phyloP scores from a whole-genome alignment of 1,139 yeast species.

The Lodderomyces jiufengensis region DNA sequence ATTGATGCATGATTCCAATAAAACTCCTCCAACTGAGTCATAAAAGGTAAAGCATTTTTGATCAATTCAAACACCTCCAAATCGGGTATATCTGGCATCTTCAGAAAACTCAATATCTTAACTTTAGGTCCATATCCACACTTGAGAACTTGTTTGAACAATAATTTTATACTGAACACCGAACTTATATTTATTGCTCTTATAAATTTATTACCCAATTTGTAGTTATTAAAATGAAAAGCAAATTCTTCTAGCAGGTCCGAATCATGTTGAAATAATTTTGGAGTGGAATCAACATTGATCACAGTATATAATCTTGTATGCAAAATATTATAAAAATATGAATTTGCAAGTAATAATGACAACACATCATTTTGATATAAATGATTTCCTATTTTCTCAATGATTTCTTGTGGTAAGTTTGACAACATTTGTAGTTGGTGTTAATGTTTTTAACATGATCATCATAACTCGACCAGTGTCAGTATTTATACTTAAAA shows the following conservation, averaged over 20 bases:
- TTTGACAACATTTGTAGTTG: slow-evolving; percentile 14
- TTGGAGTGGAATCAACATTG: slow-evolving; percentile 20
- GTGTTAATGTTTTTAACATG: slow-evolving; percentile 21
- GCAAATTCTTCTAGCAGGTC: slow-evolving; percentile 6
- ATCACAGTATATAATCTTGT: slow-evolving; percentile 22
- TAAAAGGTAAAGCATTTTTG: slow-evolving; percentile 17
- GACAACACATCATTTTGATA: slow-evolving; percentile 19
- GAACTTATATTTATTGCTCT: slow-evolving; percentile 15
- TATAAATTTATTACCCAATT: slow-evolving; percentile 6
- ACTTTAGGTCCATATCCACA: slow-evolving; percentile 16
- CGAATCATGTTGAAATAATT: slow-evolving; percentile 9
- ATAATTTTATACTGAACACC: slow-evolving; percentile 19
- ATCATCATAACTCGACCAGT: too few relatives aligned
- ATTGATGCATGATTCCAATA: slow-evolving; percentile 18
- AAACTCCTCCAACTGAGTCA: slow-evolving; percentile 19
- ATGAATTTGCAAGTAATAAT: slow-evolving; percentile 17
- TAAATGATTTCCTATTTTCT: slow-evolving; percentile 15
- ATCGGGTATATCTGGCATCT: slow-evolving; percentile 29
- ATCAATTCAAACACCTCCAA: slow-evolving; percentile 18
- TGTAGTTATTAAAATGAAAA: slow-evolving; percentile 5
- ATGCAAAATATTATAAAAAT: slow-evolving; percentile 13
- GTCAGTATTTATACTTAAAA: too few relatives aligned
- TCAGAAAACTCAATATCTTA: slow-evolving; percentile 15
- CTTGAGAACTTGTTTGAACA: slow-evolving; percentile 17
- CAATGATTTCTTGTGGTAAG: slow-evolving; percentile 23